Evolutionary conservation across 2,329 filamentous ascomycete species (phyloP), one percentile per base, ranked within the genome.

Genomic region (Aspergillus melleus): DNA sequence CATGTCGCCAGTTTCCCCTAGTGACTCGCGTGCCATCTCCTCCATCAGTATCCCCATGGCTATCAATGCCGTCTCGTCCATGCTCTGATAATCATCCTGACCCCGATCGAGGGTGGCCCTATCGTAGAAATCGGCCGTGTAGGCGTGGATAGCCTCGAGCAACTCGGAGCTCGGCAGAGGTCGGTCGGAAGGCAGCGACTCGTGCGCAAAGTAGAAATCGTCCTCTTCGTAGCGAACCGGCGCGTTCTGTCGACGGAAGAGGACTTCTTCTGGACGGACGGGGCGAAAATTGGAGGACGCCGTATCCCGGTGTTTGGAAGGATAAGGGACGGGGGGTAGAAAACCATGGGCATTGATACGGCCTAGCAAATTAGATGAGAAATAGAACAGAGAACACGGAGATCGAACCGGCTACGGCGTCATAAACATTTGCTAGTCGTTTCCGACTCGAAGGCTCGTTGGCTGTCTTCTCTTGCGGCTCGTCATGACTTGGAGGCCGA

Each of bases 41-140:
- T 89, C 86, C 26, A 88, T 68, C 36, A 89, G 66, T 14, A 88
- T 82, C 0, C 86, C 85, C 65, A 88, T 70, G 1, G 85, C 84
- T 64, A 88, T 78, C 57, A 89, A 70, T 1, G 86, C 85, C 9
- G 84, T 88, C 71, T 87, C 86, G 60, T 88, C 84, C 78, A 89
- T 79, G 60, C 80, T 85, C 52, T 76, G 77, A 65, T 80, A 83
- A 55, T 81, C 77, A 36, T 72, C 66, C 49, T 68, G 69, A 2
- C 76, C 77, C 6, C 66, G 64, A 24, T 76, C 69, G 1, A 61
- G 60, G 3, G 72, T 73, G 3, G 72, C 69, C 39, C 71, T 70
- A 30, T 70, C 74, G 68, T 86, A 88, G 64, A 83, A 83, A 53
- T 86, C 83, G 0, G 85, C 81, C 3, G 81, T 72, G 68, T 88